Evolutionary conservation across 306 rosid genomes (phyloP).

Genomic region (Luffa acutangula): DNA sequence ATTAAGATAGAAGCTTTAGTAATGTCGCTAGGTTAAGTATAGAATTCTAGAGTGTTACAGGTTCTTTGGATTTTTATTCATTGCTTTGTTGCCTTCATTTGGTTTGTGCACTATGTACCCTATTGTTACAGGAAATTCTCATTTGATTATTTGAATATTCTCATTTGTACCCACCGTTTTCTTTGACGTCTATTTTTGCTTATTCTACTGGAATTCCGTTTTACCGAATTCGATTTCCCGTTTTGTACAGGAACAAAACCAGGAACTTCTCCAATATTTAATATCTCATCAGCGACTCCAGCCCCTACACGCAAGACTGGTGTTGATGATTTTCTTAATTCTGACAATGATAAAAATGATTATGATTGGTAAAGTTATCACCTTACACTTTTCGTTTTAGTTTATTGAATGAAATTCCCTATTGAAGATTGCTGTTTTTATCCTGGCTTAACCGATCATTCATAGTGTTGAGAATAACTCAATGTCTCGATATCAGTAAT

Average conservation of each 20-base stretch:
- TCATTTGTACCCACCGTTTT: not conserved
- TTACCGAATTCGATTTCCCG: constrained; percentile 10
- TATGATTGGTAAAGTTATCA: constrained; percentile 64
- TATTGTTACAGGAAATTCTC: no score
- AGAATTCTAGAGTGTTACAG: no score
- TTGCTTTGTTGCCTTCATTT: no score
- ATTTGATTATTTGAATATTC: no score
- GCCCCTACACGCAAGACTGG: constrained; percentile 40
- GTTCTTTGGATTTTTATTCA: no score
- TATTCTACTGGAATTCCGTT: not conserved
- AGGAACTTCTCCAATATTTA: constrained; percentile 39
- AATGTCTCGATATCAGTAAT: not conserved
- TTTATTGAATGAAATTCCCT: not conserved
- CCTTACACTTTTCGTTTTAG: not conserved
- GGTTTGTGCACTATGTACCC: no score
- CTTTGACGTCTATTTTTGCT: not conserved
- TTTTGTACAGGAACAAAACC: constrained; percentile 47
- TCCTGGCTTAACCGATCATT: not conserved
- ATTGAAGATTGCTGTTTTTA: not conserved
- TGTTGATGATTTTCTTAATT: constrained; percentile 57
- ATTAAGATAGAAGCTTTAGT: no score
- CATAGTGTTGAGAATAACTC: not conserved
- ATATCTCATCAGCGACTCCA: constrained; percentile 36
- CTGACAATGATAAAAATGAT: constrained; percentile 61
- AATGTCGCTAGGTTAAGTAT: no score